phyloP scores from a whole-genome alignment of 805 yeast genomes.

The Saccharomycopsis sp. region DNA sequence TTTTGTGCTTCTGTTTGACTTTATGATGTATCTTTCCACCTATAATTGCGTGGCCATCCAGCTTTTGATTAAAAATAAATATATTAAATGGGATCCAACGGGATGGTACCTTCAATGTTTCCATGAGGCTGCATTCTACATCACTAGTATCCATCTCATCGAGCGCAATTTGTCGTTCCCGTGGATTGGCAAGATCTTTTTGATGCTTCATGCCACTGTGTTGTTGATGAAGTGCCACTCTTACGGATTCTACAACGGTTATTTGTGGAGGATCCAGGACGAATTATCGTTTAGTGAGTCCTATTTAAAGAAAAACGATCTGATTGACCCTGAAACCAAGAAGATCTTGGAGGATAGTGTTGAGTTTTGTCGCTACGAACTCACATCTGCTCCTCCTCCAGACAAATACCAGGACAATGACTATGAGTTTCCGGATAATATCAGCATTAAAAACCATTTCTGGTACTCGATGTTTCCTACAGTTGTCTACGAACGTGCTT shows the following conservation, averaged over 20 bases:
- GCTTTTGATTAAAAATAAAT: constrained; percentile 36
- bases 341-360: constrained; percentile 42
- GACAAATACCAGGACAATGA: constrained; percentile 16
- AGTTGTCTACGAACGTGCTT: constrained; percentile 72
- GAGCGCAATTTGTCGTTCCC: constrained; percentile 49
- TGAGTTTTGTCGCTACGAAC: constrained; percentile 66
- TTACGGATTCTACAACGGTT: constrained; percentile 86
- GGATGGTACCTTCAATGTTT: constrained; percentile 62
- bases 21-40: constrained; percentile 61
- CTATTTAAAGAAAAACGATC: constrained; percentile 37
- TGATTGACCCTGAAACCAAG: constrained; percentile 25
- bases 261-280: constrained; percentile 58
- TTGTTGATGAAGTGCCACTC: constrained; percentile 94
- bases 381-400: constrained; percentile 46
- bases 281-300: constrained; percentile 48
- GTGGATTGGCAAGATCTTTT: constrained; percentile 87
- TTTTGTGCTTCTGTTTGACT: constrained; percentile 68
- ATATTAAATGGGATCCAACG: constrained; percentile 49
- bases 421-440: constrained; percentile 64
- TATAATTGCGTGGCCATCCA: constrained; percentile 62
- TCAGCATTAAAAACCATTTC: constrained; percentile 60
- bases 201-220: constrained; percentile 79
- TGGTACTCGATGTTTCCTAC: constrained; percentile 86
- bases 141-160: constrained; percentile 50
- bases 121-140: constrained; percentile 49